Conservation (phyloP, 2,329 filamentous ascomycete genomes). For the Colletotrichum musicola region DNA sequence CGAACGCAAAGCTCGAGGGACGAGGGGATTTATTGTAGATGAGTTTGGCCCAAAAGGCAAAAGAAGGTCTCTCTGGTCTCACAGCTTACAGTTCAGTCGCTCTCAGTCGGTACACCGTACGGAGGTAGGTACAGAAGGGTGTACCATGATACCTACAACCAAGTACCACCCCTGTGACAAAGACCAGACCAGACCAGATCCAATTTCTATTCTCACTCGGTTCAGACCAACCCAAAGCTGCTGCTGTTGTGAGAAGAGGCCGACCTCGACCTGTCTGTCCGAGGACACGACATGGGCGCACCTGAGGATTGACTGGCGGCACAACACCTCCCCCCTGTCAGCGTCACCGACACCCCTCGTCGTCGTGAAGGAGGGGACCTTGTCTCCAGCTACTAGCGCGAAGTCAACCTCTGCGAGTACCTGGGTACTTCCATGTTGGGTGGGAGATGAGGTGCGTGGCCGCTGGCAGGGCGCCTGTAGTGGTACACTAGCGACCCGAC, state of each 20-base stretch:
- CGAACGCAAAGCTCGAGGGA: conserved; percentile 33
- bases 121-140: conserved; percentile 3
- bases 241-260: conserved; percentile 6
- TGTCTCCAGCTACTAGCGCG: conserved; percentile 37
- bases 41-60: conserved; percentile 1
- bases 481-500: background rate
- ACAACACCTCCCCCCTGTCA: conserved; percentile 19
- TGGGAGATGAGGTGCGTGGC: conserved; percentile 11
- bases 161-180: background rate
- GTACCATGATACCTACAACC: no score
- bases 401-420: conserved; percentile 23
- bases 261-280: conserved; percentile 1
- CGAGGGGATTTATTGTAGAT: conserved; percentile 36
- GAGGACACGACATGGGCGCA: background rate
- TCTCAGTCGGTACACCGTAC: no score
- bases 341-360: conserved; percentile 14
- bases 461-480: conserved; percentile 3
- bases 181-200: conserved; percentile 25
- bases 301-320: no score
- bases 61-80: background rate
- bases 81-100: background rate
- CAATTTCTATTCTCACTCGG: conserved; percentile 3
- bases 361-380: conserved; percentile 35
- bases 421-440: conserved; percentile 15
- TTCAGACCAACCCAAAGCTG: conserved; percentile 20